These are phyloP conservation scores for Xylaria cubensis DNA, from an alignment of 495 filamentous ascomycete species.

Conservation along the genomic window DNA sequence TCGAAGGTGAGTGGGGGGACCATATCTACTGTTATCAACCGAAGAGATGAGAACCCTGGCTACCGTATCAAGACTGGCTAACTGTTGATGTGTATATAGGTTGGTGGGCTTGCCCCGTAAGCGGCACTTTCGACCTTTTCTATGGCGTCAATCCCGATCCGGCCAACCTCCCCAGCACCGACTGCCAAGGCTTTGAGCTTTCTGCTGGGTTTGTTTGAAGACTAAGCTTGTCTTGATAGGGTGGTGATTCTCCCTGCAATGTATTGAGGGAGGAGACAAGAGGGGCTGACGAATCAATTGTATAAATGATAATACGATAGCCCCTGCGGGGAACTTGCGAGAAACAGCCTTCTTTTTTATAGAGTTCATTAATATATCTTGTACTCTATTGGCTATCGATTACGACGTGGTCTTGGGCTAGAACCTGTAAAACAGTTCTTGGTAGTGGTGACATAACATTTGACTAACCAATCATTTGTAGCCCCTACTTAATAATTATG, in stretches of 20 bases:
- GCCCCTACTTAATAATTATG: too few species aligned
- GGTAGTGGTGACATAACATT: too few species aligned
- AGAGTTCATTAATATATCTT: too few species aligned
- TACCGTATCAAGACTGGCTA: neutral
- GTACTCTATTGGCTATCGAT: too few species aligned
- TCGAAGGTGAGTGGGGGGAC: neutral
- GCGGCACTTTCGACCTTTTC: slow-evolving; percentile 19
- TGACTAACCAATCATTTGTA: too few species aligned
- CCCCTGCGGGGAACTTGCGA: too few species aligned
- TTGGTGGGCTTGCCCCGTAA: slow-evolving; percentile 27
- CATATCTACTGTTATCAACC: neutral
- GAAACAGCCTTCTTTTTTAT: too few species aligned
- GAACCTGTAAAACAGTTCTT: too few species aligned
- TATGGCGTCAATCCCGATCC: slow-evolving; percentile 15
- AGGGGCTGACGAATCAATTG: neutral
- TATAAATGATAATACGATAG: neutral
- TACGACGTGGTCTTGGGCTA: too few species aligned
- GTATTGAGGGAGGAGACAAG: neutral
- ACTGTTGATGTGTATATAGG: neutral
- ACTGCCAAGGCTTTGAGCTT: slow-evolving; percentile 9
- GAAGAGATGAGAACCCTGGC: neutral
- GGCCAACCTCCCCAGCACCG: slow-evolving; percentile 14
- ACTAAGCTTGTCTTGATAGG: too few species aligned
- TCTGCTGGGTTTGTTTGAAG: slow-evolving; percentile 3
- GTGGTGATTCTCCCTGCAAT: neutral